Conservation (phyloP, 2,329 filamentous ascomycete species). For the Setomelanomma holmii region DNA sequence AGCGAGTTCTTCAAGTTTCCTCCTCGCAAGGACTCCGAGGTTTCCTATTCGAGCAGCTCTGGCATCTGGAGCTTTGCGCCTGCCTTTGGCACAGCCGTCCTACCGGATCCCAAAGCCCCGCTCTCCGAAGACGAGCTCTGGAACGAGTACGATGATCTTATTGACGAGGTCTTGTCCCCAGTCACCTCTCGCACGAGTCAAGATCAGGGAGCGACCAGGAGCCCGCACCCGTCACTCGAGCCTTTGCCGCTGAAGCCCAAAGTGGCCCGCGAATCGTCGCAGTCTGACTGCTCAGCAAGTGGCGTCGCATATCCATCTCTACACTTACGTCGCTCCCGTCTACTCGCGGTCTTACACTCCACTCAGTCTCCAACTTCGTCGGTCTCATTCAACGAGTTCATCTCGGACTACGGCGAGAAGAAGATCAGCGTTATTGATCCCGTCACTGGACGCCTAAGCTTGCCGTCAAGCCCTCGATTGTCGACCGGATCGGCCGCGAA, state of each 20-base stretch:
- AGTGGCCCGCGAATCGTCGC: constrained; percentile 22
- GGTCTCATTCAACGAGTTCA: constrained; percentile 61
- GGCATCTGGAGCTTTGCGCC: constrained; percentile 65
- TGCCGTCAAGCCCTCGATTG: constrained; percentile 41
- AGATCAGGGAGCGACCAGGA: constrained; percentile 16
- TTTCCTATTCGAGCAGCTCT: constrained; percentile 71
- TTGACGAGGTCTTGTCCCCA: constrained; percentile 71
- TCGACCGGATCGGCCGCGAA: constrained; percentile 37
- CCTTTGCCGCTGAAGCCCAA: constrained; percentile 38
- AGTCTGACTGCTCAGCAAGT: constrained; percentile 40
- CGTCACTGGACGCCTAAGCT: constrained; percentile 46
- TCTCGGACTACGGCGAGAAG: constrained; percentile 58
- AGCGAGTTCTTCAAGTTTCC: constrained; percentile 78
- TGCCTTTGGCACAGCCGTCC: constrained; percentile 65
- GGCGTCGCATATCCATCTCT: constrained; percentile 44
- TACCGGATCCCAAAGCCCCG: constrained; percentile 67
- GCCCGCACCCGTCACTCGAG: constrained; percentile 37
- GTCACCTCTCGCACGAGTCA: constrained; percentile 22
- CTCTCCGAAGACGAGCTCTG: constrained; percentile 86
- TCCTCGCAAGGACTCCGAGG: constrained; percentile 73
- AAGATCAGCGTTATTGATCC: constrained; percentile 48
- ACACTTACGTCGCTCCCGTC: constrained; percentile 58
- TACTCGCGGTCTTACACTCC: constrained; percentile 59
- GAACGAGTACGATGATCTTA: constrained; percentile 91
- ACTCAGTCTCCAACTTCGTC: constrained; percentile 59